Evolutionary conservation across 2,329 filamentous ascomycete species (phyloP).

Genomic region (Laburnicola sp.): DNA sequence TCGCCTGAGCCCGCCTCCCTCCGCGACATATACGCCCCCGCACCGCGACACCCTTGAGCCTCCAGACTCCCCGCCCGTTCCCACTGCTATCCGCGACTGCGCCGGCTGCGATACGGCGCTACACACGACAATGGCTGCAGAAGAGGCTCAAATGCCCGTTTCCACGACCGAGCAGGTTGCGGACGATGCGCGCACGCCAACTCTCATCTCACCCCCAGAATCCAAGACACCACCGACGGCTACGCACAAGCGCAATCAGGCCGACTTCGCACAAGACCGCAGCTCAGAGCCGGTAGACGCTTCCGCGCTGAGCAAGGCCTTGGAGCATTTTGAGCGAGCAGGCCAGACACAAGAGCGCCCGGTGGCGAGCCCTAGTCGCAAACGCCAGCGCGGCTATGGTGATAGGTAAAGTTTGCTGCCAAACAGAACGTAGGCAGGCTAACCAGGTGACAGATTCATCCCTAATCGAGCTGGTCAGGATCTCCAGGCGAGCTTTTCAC

Average conservation of each 20-base stretch:
- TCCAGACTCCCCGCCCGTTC: neutral
- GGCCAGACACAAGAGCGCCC: slow-evolving; percentile 63
- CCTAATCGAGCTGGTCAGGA: slow-evolving; percentile 92
- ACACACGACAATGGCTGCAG: slow-evolving; percentile 23
- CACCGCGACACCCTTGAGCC: slow-evolving; percentile 12
- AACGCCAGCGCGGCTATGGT: slow-evolving; percentile 68
- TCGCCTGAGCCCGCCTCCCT: slow-evolving; percentile 17
- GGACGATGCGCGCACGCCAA: slow-evolving; percentile 48
- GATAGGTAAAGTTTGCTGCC: slow-evolving; percentile 42
- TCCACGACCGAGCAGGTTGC: slow-evolving; percentile 20
- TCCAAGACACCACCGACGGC: slow-evolving; percentile 64
- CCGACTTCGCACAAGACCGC: slow-evolving; percentile 37
- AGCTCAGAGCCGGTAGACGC: slow-evolving; percentile 62
- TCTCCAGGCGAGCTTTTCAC: slow-evolving; percentile 86
- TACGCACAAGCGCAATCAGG: slow-evolving; percentile 53
- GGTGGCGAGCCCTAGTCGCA: slow-evolving; percentile 67
- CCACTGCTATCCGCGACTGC: neutral
- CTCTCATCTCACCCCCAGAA: slow-evolving; percentile 58
- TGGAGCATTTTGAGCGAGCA: slow-evolving; percentile 64
- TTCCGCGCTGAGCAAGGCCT: slow-evolving; percentile 61
- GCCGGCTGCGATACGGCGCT: slow-evolving; percentile 12
- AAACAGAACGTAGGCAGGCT: neutral
- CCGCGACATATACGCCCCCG: slow-evolving; percentile 8
- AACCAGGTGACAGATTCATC: slow-evolving; percentile 71
- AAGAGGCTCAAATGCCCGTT: slow-evolving; percentile 19